A percentile compares a stretch with the other conserved stretches of the same genome.
These are phyloP conservation scores for Tephrocybe rancida DNA, from an alignment of 768 basidiomycete species.

Conservation along the genomic window DNA sequence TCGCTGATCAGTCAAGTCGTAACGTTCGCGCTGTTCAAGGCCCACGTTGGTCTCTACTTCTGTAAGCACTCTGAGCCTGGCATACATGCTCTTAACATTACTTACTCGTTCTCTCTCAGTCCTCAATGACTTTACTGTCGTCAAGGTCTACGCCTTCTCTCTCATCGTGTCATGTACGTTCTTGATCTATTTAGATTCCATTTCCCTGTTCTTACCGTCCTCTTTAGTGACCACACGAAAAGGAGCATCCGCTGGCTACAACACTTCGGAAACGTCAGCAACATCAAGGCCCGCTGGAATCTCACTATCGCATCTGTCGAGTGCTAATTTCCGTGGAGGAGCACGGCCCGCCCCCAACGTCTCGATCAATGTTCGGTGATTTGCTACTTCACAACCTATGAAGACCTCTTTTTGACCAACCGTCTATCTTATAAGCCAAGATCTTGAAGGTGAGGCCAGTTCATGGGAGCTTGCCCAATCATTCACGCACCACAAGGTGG, in stretches of 20 bases:
- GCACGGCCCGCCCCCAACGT: neutral
- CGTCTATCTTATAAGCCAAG: neutral
- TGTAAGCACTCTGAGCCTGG: neutral
- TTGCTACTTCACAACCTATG: neutral
- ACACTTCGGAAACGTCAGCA: neutral
- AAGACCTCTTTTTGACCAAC: neutral
- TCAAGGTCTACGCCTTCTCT: slow-evolving; percentile 4
- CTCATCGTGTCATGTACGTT: slow-evolving; percentile 3
- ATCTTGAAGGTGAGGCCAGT: neutral
- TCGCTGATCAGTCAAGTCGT: neutral
- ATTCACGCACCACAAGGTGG: neutral
- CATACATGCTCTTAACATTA: too few relatives aligned
- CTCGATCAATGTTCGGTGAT: neutral
- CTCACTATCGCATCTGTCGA: slow-evolving; percentile 1
- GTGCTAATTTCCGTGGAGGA: neutral
- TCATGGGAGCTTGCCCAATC: neutral
- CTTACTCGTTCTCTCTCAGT: neutral
- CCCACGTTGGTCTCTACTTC: slow-evolving; percentile 4
- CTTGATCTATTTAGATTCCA: too few relatives aligned
- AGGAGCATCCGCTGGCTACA: neutral
- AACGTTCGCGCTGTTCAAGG: slow-evolving; percentile 5
- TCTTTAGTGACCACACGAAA: neutral
- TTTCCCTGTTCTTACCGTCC: too few relatives aligned
- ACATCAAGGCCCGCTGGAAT: neutral
- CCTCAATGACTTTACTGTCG: slow-evolving; percentile 5